Evolutionary conservation across 108 stramenopile species (phyloP).

Genomic region (Licmophora abbreviata): DNA sequence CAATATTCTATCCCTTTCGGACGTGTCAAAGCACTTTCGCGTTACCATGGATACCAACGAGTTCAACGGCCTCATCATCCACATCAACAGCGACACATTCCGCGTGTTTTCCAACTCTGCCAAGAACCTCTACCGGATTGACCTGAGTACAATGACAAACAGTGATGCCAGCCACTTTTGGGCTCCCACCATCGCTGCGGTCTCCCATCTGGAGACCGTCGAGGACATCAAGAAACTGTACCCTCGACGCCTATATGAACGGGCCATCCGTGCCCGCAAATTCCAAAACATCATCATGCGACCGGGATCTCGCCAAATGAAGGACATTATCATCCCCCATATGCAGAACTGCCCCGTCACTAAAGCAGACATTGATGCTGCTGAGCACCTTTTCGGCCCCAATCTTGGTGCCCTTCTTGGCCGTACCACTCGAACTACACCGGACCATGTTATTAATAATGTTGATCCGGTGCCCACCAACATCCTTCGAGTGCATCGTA

Average conservation of each 20-base stretch:
- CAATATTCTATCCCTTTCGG: conserved; percentile 25
- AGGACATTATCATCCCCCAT: conserved; percentile 17
- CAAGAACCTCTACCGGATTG: no score
- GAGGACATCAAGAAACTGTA: no score
- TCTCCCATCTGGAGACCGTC: background rate
- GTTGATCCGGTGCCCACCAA: background rate
- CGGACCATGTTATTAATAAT: no score
- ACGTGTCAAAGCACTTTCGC: conserved; percentile 3
- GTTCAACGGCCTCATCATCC: conserved; percentile 4
- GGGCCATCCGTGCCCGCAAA: conserved; percentile 1
- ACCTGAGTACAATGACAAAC: no score
- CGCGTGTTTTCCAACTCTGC: no score
- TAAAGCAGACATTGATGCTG: conserved; percentile 11
- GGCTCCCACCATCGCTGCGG: no score
- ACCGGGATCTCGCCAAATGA: conserved; percentile 1
- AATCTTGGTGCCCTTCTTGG: conserved; percentile 13
- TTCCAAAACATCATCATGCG: conserved; percentile 6
- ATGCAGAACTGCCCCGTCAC: conserved; percentile 26
- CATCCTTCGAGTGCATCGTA: conserved; percentile 10
- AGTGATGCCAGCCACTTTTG: no score
- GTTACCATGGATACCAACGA: conserved; percentile 18
- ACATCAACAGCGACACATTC: background rate
- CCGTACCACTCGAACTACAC: background rate
- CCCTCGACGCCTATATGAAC: background rate
- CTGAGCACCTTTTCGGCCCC: conserved; percentile 22